Evolutionary conservation across 1,139 yeast genomes (phyloP), one percentile per base, ranked within the genome.

Genomic region (Kluyveromyces marxianus): DNA sequence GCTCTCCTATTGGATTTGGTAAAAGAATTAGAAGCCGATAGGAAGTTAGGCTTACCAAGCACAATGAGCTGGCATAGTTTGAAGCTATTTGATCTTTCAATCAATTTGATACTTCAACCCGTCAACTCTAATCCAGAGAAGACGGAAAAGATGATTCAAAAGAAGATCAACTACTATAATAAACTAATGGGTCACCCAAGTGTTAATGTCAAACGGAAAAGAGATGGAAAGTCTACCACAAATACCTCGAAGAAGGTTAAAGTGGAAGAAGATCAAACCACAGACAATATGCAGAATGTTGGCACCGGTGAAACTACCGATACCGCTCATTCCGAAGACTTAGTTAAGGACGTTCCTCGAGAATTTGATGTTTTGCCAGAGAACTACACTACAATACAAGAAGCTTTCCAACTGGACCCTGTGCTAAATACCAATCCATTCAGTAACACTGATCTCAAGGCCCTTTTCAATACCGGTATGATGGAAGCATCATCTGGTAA

Each of bases 11-110:
- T 71, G 30, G 75, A 69, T 37, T 70, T 81, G 3, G 65, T 81
- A 2, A 65, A 69, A 24, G 75, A 73, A 42, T 63, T 82, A 48
- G 76, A 70, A 50, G 55, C 63, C 10, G 85, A 81, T 52, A 73
- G 79, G 41, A 67, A 65, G 24, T 68, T 71, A 41, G 78, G 75
- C 31, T 63, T 79, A 21, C 81, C 87, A 0, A 88, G 89, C 1
- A 72, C 79, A 25, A 62, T 83, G 34, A 77, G 85, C 6, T 69
- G 69, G 53, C 77, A 75, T 50, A 76, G 85, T 39, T 69, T 76
- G 39, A 73, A 71, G 47, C 66, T 79, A 37, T 56, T 81, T 37
- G 90, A 83, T 54, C 66, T 71, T 55, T 75, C 89, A 0, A 68
- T 82, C 25, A 75, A 78, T 45, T 69, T 77, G 51, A 74, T 77